A percentile compares a stretch with the other conserved stretches of the same genome.
These are phyloP conservation scores for Delphinella strobiligena DNA, from an alignment of 2,329 filamentous ascomycete genomes.

Conservation along the genomic window DNA sequence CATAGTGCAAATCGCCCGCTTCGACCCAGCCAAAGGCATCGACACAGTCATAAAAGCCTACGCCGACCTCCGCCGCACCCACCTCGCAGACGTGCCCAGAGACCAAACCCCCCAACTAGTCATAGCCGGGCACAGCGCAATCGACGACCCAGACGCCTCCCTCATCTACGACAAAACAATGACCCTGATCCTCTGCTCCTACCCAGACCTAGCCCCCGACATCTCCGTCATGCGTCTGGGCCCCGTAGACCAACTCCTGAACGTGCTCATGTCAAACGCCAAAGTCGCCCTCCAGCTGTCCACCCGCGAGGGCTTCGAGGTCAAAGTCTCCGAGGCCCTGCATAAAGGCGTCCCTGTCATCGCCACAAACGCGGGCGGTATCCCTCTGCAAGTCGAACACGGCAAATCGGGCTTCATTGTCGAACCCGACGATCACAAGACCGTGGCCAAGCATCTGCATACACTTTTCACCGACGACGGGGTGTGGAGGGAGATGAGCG, in stretches of 20 bases:
- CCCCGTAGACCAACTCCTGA: constrained; percentile 69
- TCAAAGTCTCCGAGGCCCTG: constrained; percentile 74
- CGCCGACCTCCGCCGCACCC: constrained; percentile 52
- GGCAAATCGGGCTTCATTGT: constrained; percentile 64
- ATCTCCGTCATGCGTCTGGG: constrained; percentile 67
- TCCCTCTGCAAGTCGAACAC: constrained; percentile 65
- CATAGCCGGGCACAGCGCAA: constrained; percentile 65
- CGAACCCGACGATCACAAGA: constrained; percentile 54
- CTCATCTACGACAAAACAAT: constrained; percentile 62
- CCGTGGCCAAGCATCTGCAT: constrained; percentile 56
- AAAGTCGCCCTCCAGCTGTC: constrained; percentile 68
- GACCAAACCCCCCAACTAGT: constrained; percentile 57
- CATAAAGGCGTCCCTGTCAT: constrained; percentile 72
- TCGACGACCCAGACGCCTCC: constrained; percentile 69
- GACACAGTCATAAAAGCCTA: constrained; percentile 66
- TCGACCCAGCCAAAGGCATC: constrained; percentile 75
- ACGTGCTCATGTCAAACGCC: constrained; percentile 60
- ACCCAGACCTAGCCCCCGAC: constrained; percentile 42
- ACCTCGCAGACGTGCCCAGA: constrained; percentile 38
- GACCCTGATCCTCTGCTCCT: constrained; percentile 50
- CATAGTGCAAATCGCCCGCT: constrained; percentile 69
- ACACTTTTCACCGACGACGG: constrained; percentile 53
- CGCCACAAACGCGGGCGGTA: constrained; percentile 63
- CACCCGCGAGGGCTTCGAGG: constrained; percentile 72
- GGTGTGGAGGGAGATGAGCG: constrained; percentile 40